Base-by-base conservation (phyloP, 352 stramenopile species). In the Pythium phragmitis region DNA sequence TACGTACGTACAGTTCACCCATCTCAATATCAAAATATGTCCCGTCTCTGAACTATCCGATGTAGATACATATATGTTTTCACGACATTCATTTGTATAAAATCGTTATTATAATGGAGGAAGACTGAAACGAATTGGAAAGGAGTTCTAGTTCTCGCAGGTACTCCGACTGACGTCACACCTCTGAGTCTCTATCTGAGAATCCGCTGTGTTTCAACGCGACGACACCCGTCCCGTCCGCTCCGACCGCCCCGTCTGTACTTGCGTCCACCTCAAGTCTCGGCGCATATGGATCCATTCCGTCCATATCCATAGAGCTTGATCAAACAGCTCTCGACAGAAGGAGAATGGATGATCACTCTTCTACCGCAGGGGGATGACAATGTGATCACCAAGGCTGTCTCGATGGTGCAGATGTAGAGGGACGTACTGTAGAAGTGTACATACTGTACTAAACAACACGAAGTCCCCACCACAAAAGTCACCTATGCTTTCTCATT, bases 111-210 rank as follows among this genome's bases (percentile, higher is more conserved):
- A 21, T 1, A 21, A 21, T 21, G 0, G 21, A 21, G 21, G 21
- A 2, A 41, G 36, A 8, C 36, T 2, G 39, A 21, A 17, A 7
- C 39, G 39, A 21, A 36, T 37, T 64, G 51, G 36, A 41, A 42
- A 56, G 57, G 57, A 34, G 13, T 34, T 33, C 19, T 9, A 30
- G n/a, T 55, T 64, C 8, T 46, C 57, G 8, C 19, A 56, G 42
- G 41, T 37, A 56, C 42, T 34, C 26, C 19, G 41, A 48, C 51
- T 67, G 60, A 67, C 60, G 60, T 67, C 60, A 67, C 41, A 33
- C 7, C 9, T 56, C 41, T 59, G 53, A 59, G 55, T 60, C 54
- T 33, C 30, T 8, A 4, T 43, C 55, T 61, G 55, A 61, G 53
- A 60, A 54, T 53, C 42, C 26, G 4, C 52, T 14, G 19, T 13